Base-by-base conservation (phyloP, 176 grass and related monocot genomes). In the Hordeum vulgare region DNA sequence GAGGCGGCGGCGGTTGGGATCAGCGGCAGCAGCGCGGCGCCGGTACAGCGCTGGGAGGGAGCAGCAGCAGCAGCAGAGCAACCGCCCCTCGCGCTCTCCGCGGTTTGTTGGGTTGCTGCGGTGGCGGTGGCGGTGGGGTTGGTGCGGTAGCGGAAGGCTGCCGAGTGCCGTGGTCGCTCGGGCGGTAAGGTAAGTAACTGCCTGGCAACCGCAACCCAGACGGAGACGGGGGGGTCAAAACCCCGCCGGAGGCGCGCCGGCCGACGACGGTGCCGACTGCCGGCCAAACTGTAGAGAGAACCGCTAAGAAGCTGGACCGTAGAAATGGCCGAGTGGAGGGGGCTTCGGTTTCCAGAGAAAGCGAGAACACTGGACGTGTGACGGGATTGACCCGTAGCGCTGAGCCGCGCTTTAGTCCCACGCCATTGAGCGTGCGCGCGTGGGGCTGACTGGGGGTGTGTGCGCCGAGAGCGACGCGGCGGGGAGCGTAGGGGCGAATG, bases 91-190 rank as follows among this genome's bases (percentile, higher is more conserved):
- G 86, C 33, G n/a, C 67, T 61, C 82, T 68, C 81, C 49, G 71
- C 63, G 83, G 77, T 82, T 76, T 73, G 79, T 82, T 64, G 73
- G 64, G 79, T 28, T 20, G 83, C 63, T 63, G 83, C 25, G 76
- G 85, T 58, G 69, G 78, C 23, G 62, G 59, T 57, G 73, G 88
- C 44, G 77, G 77, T 85, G 87, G 28, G 84, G 84, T 86, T 62
- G 88, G 88, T 86, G 74, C 25, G 64, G 71, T 0, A 4, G 61
- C 42, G 8, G 27, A 4, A 1, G 56, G 78, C 73, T 28, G 81
- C 14, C n/a, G n/a, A n/a, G n/a, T 64, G 79, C 88, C 69, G 87
- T 84, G 74, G 87, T 74, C 60, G 76, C 81, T 35, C 81, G 74
- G 65, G 66, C 39, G 62, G 78, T n/a, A 47, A 42, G 53, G 20